Evolutionary conservation across 164 flowering plant species (phyloP), one percentile per base, ranked within the genome.

Genomic region (Cinnamomum chago): DNA sequence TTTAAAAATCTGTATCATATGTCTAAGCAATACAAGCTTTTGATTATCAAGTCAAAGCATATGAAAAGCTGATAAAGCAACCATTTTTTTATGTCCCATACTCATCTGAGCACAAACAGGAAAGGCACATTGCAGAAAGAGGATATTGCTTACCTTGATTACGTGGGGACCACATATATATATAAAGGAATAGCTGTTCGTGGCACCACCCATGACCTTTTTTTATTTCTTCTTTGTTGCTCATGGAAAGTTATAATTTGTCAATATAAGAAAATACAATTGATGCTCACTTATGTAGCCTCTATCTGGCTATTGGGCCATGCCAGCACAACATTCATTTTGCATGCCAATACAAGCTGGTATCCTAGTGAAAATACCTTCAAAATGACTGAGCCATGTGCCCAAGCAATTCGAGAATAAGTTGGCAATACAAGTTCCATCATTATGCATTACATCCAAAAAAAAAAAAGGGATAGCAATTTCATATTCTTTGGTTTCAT

Each of bases 21-120:
- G 47, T 22, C 33, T 18, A 51, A 76, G 65, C 68, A 47, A 70
- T 75, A 25, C 47, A 30, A 64, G 77, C 67, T 75, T 52, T 40
- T 64, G 28, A 64, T 14, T 25, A 25, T 64, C 67, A 24, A 64
- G 67, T 64, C 67, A 64, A 70, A 75, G 74, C 11, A 58, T 23
- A 74, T 67, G 30, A 47, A 52, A 65, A 62, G 50, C 58, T 62
- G 72, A 47, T 69, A 22, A 27, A 70, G 27, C 73, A 25, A 62
- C 69, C 66, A 72, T 72, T 60, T 30, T 24, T 33, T 3, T 28
- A 17, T 27, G 25, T 60, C 52, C 74, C 35, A 72, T 30, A 33
- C 40, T 65, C 30, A 40, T 25, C 68, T 22, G 24, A 72, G 75
- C 62, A 62, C 68, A 72, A 17, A 62, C 4, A 62, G 68, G 47